These are phyloP conservation scores for Desmodesmus armatus DNA, from an alignment of 139 green algal species.

Conservation along the genomic window DNA sequence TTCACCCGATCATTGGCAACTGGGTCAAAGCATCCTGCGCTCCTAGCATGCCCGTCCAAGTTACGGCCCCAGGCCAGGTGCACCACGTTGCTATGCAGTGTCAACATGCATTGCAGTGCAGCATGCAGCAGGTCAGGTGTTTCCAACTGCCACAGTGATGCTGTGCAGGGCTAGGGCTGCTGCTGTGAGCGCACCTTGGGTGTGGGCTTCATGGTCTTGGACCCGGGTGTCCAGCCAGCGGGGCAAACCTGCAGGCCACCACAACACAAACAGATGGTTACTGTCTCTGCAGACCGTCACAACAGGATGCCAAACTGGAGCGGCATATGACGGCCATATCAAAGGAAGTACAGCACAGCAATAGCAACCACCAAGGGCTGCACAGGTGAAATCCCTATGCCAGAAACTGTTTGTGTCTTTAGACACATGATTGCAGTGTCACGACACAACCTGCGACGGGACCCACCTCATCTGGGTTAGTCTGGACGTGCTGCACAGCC, in stretches of 20 bases:
- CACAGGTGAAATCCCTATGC: neutral
- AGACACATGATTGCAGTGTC: neutral
- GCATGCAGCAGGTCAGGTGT: too few species aligned
- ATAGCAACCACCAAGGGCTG: neutral
- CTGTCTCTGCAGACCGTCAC: neutral
- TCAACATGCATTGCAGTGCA: too few species aligned
- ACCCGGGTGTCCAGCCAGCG: slow-evolving; percentile 95
- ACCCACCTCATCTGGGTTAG: slow-evolving; percentile 84
- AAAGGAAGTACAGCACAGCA: too few species aligned
- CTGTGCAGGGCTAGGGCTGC: too few species aligned
- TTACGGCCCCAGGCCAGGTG: too few species aligned
- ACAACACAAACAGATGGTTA: neutral
- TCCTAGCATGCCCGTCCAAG: too few species aligned
- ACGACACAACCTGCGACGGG: neutral
- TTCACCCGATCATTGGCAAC: too few species aligned
- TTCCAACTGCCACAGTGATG: too few species aligned
- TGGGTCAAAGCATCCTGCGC: too few species aligned
- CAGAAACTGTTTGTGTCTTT: neutral
- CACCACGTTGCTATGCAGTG: too few species aligned
- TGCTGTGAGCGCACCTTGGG: slow-evolving; percentile 78
- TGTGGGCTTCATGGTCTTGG: slow-evolving; percentile 90
- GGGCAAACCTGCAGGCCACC: slow-evolving; percentile 79
- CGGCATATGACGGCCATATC: too few species aligned
- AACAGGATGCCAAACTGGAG: neutral
- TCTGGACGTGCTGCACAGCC: slow-evolving; percentile 93